Percentiles rank a stretch among this genome's conserved stretches.
Evolutionary conservation across 306 rosid species (phyloP).

Genomic region (Alnus rubra): DNA sequence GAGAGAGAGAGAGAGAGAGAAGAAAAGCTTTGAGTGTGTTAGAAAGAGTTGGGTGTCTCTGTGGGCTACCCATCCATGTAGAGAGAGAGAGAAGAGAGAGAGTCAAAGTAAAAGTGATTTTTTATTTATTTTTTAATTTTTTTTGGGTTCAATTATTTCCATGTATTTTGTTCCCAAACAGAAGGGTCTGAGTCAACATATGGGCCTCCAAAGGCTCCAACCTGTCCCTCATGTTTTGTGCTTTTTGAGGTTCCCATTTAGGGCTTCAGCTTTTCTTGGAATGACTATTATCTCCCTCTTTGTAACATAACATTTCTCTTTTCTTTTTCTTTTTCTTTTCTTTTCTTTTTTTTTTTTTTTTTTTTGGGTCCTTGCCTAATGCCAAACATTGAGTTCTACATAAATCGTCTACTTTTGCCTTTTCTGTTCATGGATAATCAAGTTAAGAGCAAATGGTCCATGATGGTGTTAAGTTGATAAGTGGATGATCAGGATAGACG

Average conservation of each 20-base stretch:
- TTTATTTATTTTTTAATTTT: background rate
- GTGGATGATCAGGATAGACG: constrained; percentile 21
- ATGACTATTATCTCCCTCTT: constrained; percentile 19
- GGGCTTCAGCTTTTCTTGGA: constrained; percentile 17
- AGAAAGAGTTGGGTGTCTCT: constrained; percentile 31
- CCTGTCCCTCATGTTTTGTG: constrained; percentile 39
- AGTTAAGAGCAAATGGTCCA: constrained; percentile 25
- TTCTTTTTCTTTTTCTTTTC: background rate
- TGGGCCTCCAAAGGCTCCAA: constrained; percentile 37
- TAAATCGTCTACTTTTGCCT: constrained; percentile 3
- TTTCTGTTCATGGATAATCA: constrained; percentile 18
- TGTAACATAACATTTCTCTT: background rate
- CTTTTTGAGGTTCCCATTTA: constrained; percentile 15
- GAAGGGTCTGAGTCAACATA: constrained; percentile 42
- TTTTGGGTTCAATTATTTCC: constrained; percentile 36
- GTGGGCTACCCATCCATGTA: constrained; percentile 36
- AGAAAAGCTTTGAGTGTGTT: constrained; percentile 18
- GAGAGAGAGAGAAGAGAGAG: background rate
- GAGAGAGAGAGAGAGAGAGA: background rate
- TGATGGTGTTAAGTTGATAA: constrained; percentile 18
- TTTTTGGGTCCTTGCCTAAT: background rate
- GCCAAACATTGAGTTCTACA: constrained; percentile 27
- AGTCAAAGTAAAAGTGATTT: constrained; percentile 43
- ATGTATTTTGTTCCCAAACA: constrained; percentile 38
- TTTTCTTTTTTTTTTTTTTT: background rate